Conservation (phyloP, 1,139 yeast genomes). For the Protomyces inundatus region DNA sequence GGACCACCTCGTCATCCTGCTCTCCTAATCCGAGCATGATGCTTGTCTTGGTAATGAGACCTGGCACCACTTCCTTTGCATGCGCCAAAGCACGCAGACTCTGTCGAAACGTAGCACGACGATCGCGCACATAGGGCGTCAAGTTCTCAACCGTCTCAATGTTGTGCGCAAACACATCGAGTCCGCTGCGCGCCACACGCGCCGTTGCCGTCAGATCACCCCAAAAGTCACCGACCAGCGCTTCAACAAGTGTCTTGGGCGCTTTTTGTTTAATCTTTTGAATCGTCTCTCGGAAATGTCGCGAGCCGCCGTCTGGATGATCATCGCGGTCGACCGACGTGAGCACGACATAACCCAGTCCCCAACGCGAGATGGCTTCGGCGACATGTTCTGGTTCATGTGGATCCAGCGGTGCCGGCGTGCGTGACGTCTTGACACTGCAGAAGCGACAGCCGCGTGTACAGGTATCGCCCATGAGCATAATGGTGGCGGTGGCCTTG, state of each 20-base stretch:
- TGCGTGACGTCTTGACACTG: slow-evolving; percentile 86
- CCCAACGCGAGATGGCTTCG: slow-evolving; percentile 97
- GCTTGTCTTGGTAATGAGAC: slow-evolving; percentile 84
- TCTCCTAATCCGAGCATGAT: slow-evolving; percentile 97
- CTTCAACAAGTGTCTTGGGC: slow-evolving; percentile 87
- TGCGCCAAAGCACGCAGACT: slow-evolving; percentile 68
- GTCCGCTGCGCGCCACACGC: slow-evolving; percentile 74
- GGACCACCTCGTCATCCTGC: slow-evolving; percentile 78
- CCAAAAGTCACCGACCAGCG: slow-evolving; percentile 89
- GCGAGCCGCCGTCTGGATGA: slow-evolving; percentile 84
- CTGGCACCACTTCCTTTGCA: slow-evolving; percentile 73
- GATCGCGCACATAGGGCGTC: slow-evolving; percentile 92
- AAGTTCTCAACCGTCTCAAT: slow-evolving; percentile 92
- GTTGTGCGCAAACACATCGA: slow-evolving; percentile 96
- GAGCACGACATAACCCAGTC: slow-evolving; percentile 92
- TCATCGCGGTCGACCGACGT: slow-evolving; percentile 99
- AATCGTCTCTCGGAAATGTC: slow-evolving; percentile 86
- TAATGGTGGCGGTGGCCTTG: slow-evolving; percentile 97
- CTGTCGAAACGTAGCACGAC: slow-evolving; percentile 93
- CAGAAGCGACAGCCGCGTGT: slow-evolving; percentile 98
- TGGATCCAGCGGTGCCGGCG: slow-evolving; percentile 86
- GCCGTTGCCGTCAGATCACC: slow-evolving; percentile 81
- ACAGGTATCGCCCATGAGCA: slow-evolving; percentile 97
- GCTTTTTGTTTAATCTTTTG: slow-evolving; percentile 76
- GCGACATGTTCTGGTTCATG: slow-evolving; percentile 97